phyloP scores from a whole-genome alignment of 2,329 filamentous ascomycete species.

The Fusarium nematophilum region DNA sequence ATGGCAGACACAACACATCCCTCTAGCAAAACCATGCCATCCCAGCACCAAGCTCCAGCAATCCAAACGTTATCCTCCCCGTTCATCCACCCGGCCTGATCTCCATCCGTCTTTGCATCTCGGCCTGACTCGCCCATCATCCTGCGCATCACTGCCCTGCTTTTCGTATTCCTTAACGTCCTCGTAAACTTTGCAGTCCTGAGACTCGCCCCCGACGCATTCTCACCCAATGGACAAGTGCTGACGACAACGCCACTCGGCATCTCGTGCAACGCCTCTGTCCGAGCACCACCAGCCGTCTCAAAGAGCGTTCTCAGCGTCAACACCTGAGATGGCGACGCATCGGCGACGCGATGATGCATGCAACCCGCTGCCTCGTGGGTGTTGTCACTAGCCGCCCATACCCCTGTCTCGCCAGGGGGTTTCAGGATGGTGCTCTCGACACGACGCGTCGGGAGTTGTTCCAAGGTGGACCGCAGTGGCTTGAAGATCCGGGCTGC shows the following conservation, averaged over 20 bases:
- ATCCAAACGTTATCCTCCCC: slow-evolving; percentile 66
- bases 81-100: slow-evolving; percentile 57
- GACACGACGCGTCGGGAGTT: slow-evolving; percentile 61
- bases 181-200: slow-evolving; percentile 62
- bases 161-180: slow-evolving; percentile 61
- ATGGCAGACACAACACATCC: slow-evolving; percentile 70
- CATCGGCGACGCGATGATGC: slow-evolving; percentile 42
- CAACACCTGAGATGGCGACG: slow-evolving; percentile 47
- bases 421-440: slow-evolving; percentile 57
- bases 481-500: slow-evolving; percentile 61
- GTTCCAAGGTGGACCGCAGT: slow-evolving; percentile 49
- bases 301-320: slow-evolving; percentile 51
- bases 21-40: slow-evolving; percentile 71
- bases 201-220: slow-evolving; percentile 53
- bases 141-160: slow-evolving; percentile 58
- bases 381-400: neutral
- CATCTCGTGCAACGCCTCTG: slow-evolving; percentile 65
- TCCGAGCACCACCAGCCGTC: slow-evolving; percentile 45
- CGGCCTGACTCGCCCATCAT: slow-evolving; percentile 51
- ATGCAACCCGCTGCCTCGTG: neutral
- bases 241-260: slow-evolving; percentile 63
- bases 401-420: too few species aligned
- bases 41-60: slow-evolving; percentile 72
- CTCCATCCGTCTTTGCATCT: slow-evolving; percentile 11
- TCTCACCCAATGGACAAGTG: slow-evolving; percentile 58